Conservation (phyloP, 2,329 filamentous ascomycete genomes). For the Myriosclerotinia scirpicola region DNA sequence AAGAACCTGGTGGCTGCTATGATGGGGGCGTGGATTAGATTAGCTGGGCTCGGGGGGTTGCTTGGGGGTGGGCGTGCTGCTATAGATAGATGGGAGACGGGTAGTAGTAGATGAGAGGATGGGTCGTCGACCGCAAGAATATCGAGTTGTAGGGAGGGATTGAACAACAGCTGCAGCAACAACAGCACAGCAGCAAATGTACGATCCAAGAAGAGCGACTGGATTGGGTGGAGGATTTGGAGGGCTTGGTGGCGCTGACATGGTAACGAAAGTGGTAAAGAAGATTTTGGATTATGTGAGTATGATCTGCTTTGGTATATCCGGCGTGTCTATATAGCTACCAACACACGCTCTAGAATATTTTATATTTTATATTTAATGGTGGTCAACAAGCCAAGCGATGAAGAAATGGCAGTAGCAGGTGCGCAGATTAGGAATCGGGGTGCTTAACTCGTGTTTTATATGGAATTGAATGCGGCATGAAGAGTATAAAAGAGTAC, state of each 20-base stretch:
- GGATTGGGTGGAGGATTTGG: neutral
- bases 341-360: neutral
- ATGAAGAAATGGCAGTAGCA: neutral
- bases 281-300: constrained; percentile 5
- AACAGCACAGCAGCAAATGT: neutral
- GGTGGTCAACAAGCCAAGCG: constrained; percentile 7
- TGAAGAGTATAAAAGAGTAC: neutral
- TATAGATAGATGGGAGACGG: neutral
- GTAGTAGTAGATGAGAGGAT: neutral
- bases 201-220: neutral
- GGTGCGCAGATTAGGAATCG: neutral
- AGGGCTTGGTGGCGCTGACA: neutral
- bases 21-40: too few species aligned
- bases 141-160: neutral
- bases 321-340: neutral
- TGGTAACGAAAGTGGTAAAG: neutral
- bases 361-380: constrained; percentile 14
- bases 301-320: neutral
- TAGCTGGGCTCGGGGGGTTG: constrained; percentile 29
- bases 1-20: too few species aligned
- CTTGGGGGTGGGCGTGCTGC: neutral
- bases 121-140: neutral
- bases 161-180: neutral
- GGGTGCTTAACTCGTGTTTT: neutral
- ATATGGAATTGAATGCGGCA: neutral